Base-by-base conservation (phyloP, 768 basidiomycete species). In the Tulasnella sp. region DNA sequence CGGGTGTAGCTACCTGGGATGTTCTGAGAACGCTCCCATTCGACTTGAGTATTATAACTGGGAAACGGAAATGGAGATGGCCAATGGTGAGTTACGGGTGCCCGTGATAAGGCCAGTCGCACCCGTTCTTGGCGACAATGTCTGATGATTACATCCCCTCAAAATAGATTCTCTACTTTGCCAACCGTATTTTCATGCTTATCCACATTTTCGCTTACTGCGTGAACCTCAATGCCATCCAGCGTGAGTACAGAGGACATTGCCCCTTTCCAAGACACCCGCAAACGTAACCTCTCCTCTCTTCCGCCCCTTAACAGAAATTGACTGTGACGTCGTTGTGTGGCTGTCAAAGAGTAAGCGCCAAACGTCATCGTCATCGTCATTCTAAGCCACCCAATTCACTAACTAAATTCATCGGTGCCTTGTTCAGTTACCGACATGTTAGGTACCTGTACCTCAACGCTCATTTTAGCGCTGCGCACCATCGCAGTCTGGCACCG, bases 401-500 rank as follows among this genome's bases (percentile, higher is more conserved):
- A 77, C 54, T 3, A 46, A 46, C 54, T 3, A 46, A 46, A 46
- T 28, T 31, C 12, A 18, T 34, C n/a, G 58, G 58, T 77, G 46
- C 40, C 44, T 64, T 77, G 28, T 24, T 40, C 79, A 80, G 79
- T 80, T 24, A 80, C 79, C n/a, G 79, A 74, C 24, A n/a, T 75
- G 24, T 14, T 80, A n/a, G 79, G 79, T 3, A 80, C 79, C 3
- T 80, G 79, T 41, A 74, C 37, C 44, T 80, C 79, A 2, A 50
- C 79, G 37, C 50, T 74, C 46, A 80, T 80, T 42, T 50, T 80
- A 16, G 72, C 48, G 14, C 72, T 80, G 28, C 79, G 79, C 41
- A 80, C 79, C n/a, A 75, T 58, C 37, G 79, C 79, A 18, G 79
- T 80, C 72, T 80, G 79, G 79, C 72, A 50, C 50, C 72, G 54